phyloP scores from a whole-genome alignment of 2,329 filamentous ascomycete genomes.

The Pseudogymnoascus sp. region DNA sequence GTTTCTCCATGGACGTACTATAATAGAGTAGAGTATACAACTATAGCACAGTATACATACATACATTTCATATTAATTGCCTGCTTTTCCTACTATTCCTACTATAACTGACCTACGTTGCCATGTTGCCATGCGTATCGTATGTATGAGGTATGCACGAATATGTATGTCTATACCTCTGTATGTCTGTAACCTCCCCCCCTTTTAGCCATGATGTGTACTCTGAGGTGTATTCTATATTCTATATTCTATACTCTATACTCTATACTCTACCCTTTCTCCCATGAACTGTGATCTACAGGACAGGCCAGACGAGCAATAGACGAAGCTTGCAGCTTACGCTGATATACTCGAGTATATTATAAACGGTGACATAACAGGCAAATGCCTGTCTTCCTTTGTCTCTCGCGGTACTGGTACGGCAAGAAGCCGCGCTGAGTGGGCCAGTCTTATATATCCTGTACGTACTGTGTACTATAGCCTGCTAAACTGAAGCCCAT shows the following conservation, averaged over 20 bases:
- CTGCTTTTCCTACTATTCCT: neutral
- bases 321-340: neutral
- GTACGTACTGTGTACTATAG: constrained; percentile 4
- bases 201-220: neutral
- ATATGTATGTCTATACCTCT: neutral
- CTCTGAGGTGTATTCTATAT: neutral
- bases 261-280: neutral
- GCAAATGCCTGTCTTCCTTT: neutral
- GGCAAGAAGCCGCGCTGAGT: neutral
- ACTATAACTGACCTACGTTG: neutral
- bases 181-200: neutral
- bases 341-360: neutral
- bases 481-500: neutral
- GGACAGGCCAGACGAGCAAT: neutral
- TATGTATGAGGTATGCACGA: neutral
- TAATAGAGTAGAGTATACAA: neutral
- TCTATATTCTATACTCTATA: neutral
- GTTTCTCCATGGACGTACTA: constrained; percentile 6
- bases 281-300: neutral
- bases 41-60: neutral
- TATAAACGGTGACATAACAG: neutral
- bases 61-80: neutral
- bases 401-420: neutral
- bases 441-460: neutral
- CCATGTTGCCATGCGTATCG: constrained; percentile 1